Base-by-base conservation (phyloP, 805 yeast species). In the Candida cerambycidarum region DNA sequence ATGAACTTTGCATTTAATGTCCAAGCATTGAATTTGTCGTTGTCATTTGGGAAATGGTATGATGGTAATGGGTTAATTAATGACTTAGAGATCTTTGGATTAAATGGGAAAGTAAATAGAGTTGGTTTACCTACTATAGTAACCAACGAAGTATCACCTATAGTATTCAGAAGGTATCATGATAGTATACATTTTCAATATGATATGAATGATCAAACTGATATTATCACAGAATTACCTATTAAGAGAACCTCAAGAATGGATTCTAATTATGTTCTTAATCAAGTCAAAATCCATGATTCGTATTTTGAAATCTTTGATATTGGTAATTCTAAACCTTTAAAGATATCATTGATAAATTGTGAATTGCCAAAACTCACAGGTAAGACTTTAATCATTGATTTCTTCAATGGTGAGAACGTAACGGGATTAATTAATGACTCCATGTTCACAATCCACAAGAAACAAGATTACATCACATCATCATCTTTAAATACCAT, bases 401-500 rank as follows among this genome's bases (percentile, higher is more conserved):
- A 86, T 58, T 72, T 85, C 41, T 75, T 85, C 62, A 82, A 80
- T 56, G 87, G 89, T 11, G 73, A 73, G 43, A 80, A 82, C 38
- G 80, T 83, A 24, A 80, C 85, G 12, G 95, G 95, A 0, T 79
- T 90, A 0, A 69, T 85, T 11, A 83, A 85, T 54, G 83, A 83
- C 41, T 79, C 93, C 1, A 68, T 86, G 60, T 85, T 85, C 62
- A 83, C 89, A 0, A 73, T 86, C 16, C 93, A 85, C 53, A 84
- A 84, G 56, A 77, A 85, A 52, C 92, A 85, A 55, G 74, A 76
- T 42, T 62, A 73, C 46, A 38, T 34, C 15, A 62, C 58, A 25
- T 12, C 29, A 11, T 25, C 29, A 7, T 11, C 15, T 21, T 21
- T 21, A 21, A 54, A 57, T 32, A 53, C 59, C 4, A 63, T 67